phyloP scores from a whole-genome alignment of 495 filamentous ascomycete species.

The Penicillium chermesinum region DNA sequence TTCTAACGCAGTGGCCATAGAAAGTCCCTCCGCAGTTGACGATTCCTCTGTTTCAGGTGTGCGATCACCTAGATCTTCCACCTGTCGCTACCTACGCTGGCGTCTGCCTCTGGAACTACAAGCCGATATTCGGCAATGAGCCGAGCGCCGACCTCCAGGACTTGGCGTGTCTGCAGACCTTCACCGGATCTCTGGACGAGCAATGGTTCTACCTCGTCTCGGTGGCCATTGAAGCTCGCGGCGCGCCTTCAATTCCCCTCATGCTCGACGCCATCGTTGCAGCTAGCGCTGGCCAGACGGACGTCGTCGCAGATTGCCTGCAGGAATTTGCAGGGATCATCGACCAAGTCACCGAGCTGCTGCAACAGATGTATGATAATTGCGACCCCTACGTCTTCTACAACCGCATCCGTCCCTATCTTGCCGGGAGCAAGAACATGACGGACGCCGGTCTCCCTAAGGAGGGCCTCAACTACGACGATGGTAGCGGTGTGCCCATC shows the following conservation, averaged over 20 bases:
- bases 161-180: constrained; percentile 75
- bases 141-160: constrained; percentile 78
- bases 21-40: constrained; percentile 80
- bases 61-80: constrained; percentile 76
- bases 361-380: constrained; percentile 84
- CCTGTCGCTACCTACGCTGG: constrained; percentile 94
- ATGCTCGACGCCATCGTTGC: constrained; percentile 86
- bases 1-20: constrained; percentile 38
- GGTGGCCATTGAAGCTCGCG: constrained; percentile 90
- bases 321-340: constrained; percentile 76
- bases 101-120: constrained; percentile 93
- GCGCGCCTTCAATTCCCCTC: constrained; percentile 78
- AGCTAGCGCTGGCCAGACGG: constrained; percentile 63
- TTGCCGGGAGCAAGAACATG: constrained; percentile 98
- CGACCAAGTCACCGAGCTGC: constrained; percentile 69
- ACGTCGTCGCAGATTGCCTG: constrained; percentile 68
- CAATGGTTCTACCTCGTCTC: constrained; percentile 98
- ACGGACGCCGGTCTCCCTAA: constrained; percentile 77
- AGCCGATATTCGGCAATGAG: constrained; percentile 76
- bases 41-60: constrained; percentile 73
- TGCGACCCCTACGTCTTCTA: constrained; percentile 95
- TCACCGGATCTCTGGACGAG: constrained; percentile 94
- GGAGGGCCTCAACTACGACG: constrained; percentile 78
- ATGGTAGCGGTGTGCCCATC: constrained; percentile 56
- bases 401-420: constrained; percentile 84